Evolutionary conservation across 768 basidiomycete genomes (phyloP).

Genomic region (Amanita exitialis): DNA sequence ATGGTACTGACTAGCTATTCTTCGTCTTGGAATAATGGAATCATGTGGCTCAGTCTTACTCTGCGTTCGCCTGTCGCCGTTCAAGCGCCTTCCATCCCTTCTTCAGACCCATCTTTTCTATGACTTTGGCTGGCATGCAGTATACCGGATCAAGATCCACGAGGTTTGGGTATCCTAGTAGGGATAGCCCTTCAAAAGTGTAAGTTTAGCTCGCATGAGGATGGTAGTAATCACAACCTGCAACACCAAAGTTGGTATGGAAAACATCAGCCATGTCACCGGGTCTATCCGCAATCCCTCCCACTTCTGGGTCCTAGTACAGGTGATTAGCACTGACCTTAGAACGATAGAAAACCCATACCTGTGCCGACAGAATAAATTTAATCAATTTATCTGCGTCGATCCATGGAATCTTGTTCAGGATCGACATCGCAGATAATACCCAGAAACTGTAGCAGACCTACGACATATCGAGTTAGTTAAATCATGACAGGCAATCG

Average conservation of each 20-base stretch:
- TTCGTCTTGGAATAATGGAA: too few species aligned
- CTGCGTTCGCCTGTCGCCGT: conserved; percentile 10
- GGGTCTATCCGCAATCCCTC: conserved; percentile 91
- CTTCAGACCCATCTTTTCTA: conserved; percentile 57
- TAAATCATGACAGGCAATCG: background rate
- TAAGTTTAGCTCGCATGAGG: background rate
- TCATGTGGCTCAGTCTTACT: too few species aligned
- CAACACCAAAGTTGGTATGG: conserved; percentile 88
- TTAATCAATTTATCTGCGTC: conserved; percentile 62
- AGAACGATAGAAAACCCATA: conserved; percentile 18
- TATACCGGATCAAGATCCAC: conserved; percentile 89
- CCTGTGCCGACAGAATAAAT: conserved; percentile 89
- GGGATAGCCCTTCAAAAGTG: conserved; percentile 54
- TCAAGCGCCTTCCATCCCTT: conserved; percentile 57
- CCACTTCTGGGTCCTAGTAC: conserved; percentile 72
- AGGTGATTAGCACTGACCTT: background rate
- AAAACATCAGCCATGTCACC: conserved; percentile 97
- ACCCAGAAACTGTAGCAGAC: conserved; percentile 99
- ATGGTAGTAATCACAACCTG: conserved; percentile 35
- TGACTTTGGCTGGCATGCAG: conserved; percentile 83
- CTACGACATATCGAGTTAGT: conserved; percentile 26
- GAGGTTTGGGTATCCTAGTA: conserved; percentile 80
- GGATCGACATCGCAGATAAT: conserved; percentile 76
- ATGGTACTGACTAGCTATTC: too few species aligned
- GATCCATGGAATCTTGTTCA: conserved; percentile 82